Percentiles rank a stretch among this genome's conserved stretches.
phyloP scores from a whole-genome alignment of 2,329 filamentous ascomycete genomes.

The Graphiopsis chlorocephala region DNA sequence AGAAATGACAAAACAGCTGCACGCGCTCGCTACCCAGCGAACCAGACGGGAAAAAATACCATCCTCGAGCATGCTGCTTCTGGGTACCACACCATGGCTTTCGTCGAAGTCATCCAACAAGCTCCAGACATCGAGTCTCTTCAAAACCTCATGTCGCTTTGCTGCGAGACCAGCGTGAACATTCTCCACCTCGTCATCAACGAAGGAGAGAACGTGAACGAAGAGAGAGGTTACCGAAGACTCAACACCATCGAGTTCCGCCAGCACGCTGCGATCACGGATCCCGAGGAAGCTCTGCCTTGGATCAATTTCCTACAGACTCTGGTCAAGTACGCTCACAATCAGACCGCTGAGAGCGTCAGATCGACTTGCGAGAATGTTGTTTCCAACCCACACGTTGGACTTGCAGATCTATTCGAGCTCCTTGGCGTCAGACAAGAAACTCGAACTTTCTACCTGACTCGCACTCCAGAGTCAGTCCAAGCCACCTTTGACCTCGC shows the following conservation, averaged over 20 bases:
- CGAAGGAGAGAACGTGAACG: background rate
- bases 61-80: background rate
- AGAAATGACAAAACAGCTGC: background rate
- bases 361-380: background rate
- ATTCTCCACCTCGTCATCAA: background rate
- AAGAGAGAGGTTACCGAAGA: background rate
- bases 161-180: background rate
- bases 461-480: background rate
- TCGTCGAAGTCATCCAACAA: background rate
- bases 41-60: background rate
- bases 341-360: background rate
- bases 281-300: background rate
- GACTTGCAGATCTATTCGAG: background rate
- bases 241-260: slow-evolving; percentile 33
- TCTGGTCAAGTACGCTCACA: background rate
- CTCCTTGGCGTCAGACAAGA: background rate
- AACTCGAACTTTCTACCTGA: background rate
- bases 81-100: background rate
- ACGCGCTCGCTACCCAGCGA: background rate
- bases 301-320: background rate
- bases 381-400: background rate
- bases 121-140: background rate
- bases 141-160: background rate
- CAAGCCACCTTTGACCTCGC: background rate
- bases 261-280: slow-evolving; percentile 25